Conservation (phyloP, 2,329 filamentous ascomycete genomes). For the Fusarium irregulare region DNA sequence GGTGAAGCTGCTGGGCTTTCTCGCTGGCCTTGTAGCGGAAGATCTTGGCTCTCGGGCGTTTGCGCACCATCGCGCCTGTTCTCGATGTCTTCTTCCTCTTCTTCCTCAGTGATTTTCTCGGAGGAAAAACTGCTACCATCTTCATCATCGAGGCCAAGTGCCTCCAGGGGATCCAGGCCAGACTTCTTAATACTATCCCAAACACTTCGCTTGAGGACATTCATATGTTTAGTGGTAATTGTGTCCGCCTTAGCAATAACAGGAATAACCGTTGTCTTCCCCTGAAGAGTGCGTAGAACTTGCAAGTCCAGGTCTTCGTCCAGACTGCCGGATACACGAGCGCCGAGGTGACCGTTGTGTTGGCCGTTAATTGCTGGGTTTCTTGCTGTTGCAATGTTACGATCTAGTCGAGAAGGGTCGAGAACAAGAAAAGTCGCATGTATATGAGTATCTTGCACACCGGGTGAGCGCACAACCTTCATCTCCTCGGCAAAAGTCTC, state of each 20-base stretch:
- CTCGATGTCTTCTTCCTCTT: constrained; percentile 47
- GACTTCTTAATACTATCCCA: constrained; percentile 88
- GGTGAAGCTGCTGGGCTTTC: constrained; percentile 51
- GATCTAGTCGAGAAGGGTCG: constrained; percentile 86
- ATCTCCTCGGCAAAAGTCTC: constrained; percentile 98
- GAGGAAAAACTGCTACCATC: constrained; percentile 70
- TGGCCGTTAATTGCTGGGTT: constrained; percentile 63
- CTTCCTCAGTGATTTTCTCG: constrained; percentile 67
- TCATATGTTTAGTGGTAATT: constrained; percentile 95
- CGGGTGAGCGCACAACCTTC: constrained; percentile 93
- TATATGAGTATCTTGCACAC: constrained; percentile 95
- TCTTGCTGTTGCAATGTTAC: constrained; percentile 78
- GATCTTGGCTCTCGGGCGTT: constrained; percentile 50
- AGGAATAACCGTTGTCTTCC: constrained; percentile 94
- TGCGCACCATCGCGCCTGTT: constrained; percentile 31
- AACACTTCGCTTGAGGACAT: constrained; percentile 87
- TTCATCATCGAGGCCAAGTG: constrained; percentile 83
- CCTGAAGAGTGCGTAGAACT: constrained; percentile 85
- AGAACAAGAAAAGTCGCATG: constrained; percentile 94
- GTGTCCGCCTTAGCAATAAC: constrained; percentile 98
- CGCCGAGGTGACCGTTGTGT: constrained; percentile 57
- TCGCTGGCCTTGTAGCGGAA: constrained; percentile 53
- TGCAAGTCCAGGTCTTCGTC: constrained; percentile 93
- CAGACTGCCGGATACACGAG: constrained; percentile 72
- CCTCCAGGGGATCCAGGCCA: constrained; percentile 87